phyloP scores from a whole-genome alignment of 2,329 filamentous ascomycete genomes.

The Mycosphaerella arachidis region DNA sequence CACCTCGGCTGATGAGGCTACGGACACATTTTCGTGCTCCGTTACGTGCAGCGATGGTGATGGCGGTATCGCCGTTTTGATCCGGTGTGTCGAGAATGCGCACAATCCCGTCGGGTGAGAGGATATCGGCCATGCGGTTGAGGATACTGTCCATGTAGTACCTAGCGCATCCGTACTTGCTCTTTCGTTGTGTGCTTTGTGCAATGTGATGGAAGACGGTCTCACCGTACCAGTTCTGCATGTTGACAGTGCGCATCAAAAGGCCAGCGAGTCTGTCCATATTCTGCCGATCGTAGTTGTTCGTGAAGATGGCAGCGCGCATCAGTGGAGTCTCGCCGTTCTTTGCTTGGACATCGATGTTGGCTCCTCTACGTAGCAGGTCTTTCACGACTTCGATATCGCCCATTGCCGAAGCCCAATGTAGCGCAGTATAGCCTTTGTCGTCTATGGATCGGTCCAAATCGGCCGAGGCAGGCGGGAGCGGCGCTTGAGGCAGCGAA shows the following conservation, averaged over 20 bases:
- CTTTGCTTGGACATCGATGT: conserved; percentile 61
- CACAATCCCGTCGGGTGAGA: conserved; percentile 71
- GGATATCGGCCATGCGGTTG: conserved; percentile 75
- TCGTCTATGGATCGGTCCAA: conserved; percentile 91
- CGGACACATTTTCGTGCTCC: conserved; percentile 72
- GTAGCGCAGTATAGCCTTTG: conserved; percentile 84
- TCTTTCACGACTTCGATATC: conserved; percentile 88
- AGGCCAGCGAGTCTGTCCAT: conserved; percentile 82
- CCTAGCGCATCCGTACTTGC: conserved; percentile 80
- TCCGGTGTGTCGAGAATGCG: conserved; percentile 78
- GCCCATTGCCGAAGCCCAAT: conserved; percentile 98
- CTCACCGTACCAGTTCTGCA: conserved; percentile 72
- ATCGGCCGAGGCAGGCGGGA: conserved; percentile 80
- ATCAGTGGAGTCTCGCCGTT: conserved; percentile 82
- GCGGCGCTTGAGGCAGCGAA: conserved; percentile 63
- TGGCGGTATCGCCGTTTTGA: conserved; percentile 83
- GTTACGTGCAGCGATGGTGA: conserved; percentile 81
- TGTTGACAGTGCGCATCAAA: conserved; percentile 74
- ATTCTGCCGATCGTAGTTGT: conserved; percentile 89
- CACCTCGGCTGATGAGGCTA: conserved; percentile 68
- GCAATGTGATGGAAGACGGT: conserved; percentile 95
- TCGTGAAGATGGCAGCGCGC: conserved; percentile 91
- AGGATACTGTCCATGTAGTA: conserved; percentile 93
- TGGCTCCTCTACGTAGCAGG: conserved; percentile 74
- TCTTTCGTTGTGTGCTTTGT: conserved; percentile 77